Percentiles rank a stretch among this genome's conserved stretches.
phyloP scores from a whole-genome alignment of 306 rosid genomes.

The barrel medic (Medicago truncatula) region DNA sequence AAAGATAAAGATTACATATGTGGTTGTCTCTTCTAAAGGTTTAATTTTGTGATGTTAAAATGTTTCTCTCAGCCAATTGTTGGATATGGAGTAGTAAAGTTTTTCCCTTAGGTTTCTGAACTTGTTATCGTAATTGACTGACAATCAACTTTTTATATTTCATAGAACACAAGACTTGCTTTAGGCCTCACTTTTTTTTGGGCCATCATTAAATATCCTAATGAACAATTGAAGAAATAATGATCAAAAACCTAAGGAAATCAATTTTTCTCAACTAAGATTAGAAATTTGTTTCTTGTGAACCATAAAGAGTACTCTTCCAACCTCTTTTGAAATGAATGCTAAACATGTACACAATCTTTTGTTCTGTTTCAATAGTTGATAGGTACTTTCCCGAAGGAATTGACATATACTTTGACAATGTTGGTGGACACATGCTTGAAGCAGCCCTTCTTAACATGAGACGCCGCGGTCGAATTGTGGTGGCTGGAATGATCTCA shows the following conservation, averaged over 20 bases:
- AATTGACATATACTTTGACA: conserved; percentile 76
- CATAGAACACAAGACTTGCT: not conserved
- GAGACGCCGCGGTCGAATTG: conserved; percentile 57
- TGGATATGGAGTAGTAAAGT: conserved; percentile 51
- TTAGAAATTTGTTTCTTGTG: not conserved
- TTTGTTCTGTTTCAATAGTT: not conserved
- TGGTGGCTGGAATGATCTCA: conserved; percentile 65
- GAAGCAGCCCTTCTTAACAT: conserved; percentile 64
- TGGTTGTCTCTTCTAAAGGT: not conserved
- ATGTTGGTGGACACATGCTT: conserved; percentile 70
- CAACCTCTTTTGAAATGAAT: not conserved
- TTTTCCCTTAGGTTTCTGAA: no score
- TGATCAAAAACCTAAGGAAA: not conserved
- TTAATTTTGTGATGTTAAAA: conserved; percentile 9
- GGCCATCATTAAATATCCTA: no score
- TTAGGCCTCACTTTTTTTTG: not conserved
- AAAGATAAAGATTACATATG: not conserved
- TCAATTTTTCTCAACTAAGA: not conserved
- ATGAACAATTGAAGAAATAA: not conserved
- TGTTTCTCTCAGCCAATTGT: conserved; percentile 38
- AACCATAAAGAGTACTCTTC: not conserved
- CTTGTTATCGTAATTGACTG: no score
- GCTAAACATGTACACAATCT: conserved; percentile 9
- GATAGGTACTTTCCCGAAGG: conserved; percentile 63
- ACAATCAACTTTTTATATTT: no score